Percentiles rank a stretch among this genome's conserved stretches.
phyloP scores from a whole-genome alignment of 257 asterid genomes.

The Nicotiana tomentosiformis region DNA sequence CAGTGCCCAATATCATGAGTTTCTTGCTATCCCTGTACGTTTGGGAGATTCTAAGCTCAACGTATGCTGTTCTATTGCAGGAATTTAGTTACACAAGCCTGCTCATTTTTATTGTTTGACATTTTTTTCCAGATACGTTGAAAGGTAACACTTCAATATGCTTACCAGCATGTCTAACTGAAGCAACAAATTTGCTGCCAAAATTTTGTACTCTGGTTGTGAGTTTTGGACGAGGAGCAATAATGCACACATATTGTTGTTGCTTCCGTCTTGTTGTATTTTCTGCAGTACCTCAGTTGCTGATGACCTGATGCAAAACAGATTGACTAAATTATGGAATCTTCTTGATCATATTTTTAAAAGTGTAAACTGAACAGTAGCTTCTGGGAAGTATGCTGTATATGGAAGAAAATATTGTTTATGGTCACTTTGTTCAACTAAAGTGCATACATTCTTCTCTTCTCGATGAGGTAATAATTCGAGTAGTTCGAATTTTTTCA shows the following conservation, averaged over 20 bases:
- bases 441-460: background rate
- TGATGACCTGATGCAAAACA: conserved; percentile 48
- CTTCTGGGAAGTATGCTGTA: background rate
- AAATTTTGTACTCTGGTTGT: conserved; percentile 50
- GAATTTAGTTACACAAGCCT: background rate
- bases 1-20: conserved; percentile 1
- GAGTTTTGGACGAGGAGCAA: conserved; percentile 54
- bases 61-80: background rate
- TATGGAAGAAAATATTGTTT: background rate
- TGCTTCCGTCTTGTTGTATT: conserved; percentile 59
- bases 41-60: background rate
- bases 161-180: conserved; percentile 75
- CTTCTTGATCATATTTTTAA: background rate
- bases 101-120: background rate
- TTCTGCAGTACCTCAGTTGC: conserved; percentile 54
- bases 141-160: background rate
- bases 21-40: background rate
- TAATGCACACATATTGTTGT: conserved; percentile 44
- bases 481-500: background rate
- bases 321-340: background rate
- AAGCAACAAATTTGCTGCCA: conserved; percentile 79
- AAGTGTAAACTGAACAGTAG: background rate
- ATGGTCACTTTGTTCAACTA: background rate
- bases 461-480: background rate
- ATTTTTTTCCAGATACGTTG: background rate